Base-by-base conservation (phyloP, 2,329 filamentous ascomycete genomes). In the Fusarium anguioides region DNA sequence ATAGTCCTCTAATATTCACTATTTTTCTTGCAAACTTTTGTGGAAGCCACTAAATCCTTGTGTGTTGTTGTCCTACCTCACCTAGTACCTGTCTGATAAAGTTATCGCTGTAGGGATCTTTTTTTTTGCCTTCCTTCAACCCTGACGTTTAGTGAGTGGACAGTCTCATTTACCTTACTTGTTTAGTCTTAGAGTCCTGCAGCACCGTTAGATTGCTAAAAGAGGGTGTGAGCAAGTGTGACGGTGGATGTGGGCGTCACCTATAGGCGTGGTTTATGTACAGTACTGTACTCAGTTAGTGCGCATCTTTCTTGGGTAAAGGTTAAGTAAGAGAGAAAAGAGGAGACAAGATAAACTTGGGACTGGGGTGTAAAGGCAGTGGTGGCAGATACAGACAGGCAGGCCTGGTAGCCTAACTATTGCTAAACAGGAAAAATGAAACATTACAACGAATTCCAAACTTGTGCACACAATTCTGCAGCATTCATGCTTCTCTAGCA, bases 191-290 rank as follows among this genome's bases (percentile, higher is more conserved):
- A 61, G 60, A 65, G 53, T 41, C 53, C 47, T 64, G 61, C 55
- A 60, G 40, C 35, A 46, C 54, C 55, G 61, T 68, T 68, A 64
- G 60, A 55, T 49, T 65, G 39, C 54, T 42, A 61, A 61, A 51
- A 46, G 50, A 61, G 53, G 49, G 59, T 50, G 61, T 62, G 33
- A 27, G 48, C 49, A 46, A 58, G 46, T 44, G 53, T 44, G 29
- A 44, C 40, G 59, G 44, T 40, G 45, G 61, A 49, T 59, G 59
- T 27, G 41, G 54, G 64, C 64, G 64, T 68, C 60, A n/a, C n/a
- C n/a, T n/a, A n/a, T n/a, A n/a, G n/a, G n/a, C n/a, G n/a, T n/a
- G n/a, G n/a, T n/a, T n/a, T n/a, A n/a, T n/a, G n/a, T n/a, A n/a
- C n/a, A n/a, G n/a, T n/a, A n/a, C n/a, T n/a, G n/a, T 58, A 39